Evolutionary conservation across 2,329 filamentous ascomycete genomes (phyloP), one percentile per base, ranked within the genome.

Genomic region (Xylariaceae sp.): DNA sequence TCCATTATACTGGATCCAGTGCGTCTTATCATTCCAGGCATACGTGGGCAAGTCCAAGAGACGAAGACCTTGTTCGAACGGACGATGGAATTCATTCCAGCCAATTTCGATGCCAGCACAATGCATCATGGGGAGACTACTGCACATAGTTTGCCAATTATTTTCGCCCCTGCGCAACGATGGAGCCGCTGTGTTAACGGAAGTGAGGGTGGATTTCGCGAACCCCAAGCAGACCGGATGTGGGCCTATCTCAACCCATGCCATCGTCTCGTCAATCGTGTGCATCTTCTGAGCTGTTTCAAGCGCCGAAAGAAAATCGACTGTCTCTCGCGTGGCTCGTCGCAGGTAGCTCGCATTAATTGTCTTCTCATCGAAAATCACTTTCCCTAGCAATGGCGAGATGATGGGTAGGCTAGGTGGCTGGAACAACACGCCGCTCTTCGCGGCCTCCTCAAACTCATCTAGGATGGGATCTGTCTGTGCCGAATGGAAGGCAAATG

Each of bases 11-110:
- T 81, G 78, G 37, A 85, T 77, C 83, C 84, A 87, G 70, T 92
- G 91, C 62, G 84, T 88, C 78, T 91, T 90, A 65, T 85, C 78
- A 66, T 92, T 87, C 75, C 89, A 93, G 0, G 81, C 80, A 70
- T 92, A 93, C 1, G 82, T 82, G 0, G 90, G 90, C 0, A 92
- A 75, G 5, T 83, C 77, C 5, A 91, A 73, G 8, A 92, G 77
- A 3, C 73, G 72, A 3, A 76, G 71, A 11, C 71, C 73, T 0
- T 64, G 53, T 17, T 68, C 65, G 61, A 81, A 82, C 57, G 78
- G 75, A 51, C 81, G 76, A 63, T 90, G 85, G 67, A 84, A 90
- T 73, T 91, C 89, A 58, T 86, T 83, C 83, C 89, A 93, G 69
- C 88, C 80, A 56, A 93, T 77, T 37, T 81, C 76, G 6, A 90